Percentiles rank a stretch among this genome's conserved stretches.
These are phyloP conservation scores for Volvox carteri DNA, from an alignment of 163 green algal species.

Conservation along the genomic window DNA sequence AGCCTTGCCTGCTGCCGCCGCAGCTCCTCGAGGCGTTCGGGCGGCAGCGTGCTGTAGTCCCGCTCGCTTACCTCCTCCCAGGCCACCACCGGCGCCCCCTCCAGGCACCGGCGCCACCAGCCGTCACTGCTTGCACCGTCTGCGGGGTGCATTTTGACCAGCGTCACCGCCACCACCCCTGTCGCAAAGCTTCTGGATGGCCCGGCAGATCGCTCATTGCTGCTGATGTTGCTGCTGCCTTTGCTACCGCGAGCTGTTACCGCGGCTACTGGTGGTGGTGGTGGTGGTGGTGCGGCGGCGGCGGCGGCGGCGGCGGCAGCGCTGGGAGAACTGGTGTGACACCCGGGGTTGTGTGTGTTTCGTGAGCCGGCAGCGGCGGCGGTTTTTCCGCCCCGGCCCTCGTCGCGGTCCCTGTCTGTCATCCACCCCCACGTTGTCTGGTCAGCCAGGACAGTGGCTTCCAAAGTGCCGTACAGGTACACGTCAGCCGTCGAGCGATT, in stretches of 20 bases:
- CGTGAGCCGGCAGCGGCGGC: not conserved
- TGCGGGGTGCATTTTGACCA: constrained; percentile 31
- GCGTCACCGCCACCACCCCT: not conserved
- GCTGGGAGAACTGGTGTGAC: too few species aligned
- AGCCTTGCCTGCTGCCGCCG: not conserved
- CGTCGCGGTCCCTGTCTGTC: not conserved
- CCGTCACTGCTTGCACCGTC: constrained; percentile 14
- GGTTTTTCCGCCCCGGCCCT: not conserved
- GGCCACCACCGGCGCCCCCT: constrained; percentile 28
- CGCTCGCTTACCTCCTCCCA: constrained; percentile 37
- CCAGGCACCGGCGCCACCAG: constrained; percentile 20
- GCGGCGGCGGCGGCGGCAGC: not conserved
- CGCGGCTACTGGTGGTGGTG: too few species aligned
- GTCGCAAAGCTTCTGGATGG: not conserved
- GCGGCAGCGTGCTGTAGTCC: constrained; percentile 48
- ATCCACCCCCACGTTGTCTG: constrained; percentile 10
- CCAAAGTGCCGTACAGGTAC: constrained; percentile 40
- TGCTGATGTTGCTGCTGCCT: not conserved
- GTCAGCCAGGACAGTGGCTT: not conserved
- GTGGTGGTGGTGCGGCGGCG: not conserved
- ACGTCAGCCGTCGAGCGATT: not conserved
- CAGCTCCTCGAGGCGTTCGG: not conserved
- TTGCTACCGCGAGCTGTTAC: not conserved
- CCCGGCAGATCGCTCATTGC: not conserved
- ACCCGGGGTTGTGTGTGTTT: too few species aligned